Evolutionary conservation across 106 monocot species (phyloP).

Genomic region (Dendrobium officinale): DNA sequence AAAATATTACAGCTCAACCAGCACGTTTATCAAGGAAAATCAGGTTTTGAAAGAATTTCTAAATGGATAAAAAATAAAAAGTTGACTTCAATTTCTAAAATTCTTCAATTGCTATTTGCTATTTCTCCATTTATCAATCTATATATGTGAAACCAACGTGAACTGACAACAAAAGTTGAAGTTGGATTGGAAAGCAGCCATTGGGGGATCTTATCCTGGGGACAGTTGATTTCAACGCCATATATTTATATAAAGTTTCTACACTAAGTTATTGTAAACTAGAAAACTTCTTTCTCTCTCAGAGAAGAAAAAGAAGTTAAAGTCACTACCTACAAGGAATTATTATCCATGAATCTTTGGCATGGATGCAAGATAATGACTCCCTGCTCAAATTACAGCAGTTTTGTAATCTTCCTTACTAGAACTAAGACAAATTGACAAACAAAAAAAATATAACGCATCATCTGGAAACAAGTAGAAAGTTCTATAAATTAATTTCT

Average conservation of each 20-base stretch:
- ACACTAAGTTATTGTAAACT: not conserved
- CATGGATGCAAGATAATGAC: not conserved
- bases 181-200: not conserved
- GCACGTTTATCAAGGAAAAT: not conserved
- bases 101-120: not conserved
- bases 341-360: not conserved
- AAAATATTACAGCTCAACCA: not conserved
- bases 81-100: not conserved
- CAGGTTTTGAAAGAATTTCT: not conserved
- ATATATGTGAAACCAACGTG: not conserved
- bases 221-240: not conserved
- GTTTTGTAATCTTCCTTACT: not conserved
- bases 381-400: not conserved
- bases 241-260: not conserved
- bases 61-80: not conserved
- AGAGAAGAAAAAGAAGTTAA: not conserved
- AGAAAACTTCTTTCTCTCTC: not conserved
- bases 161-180: not conserved
- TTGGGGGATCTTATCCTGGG: not conserved
- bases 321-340: not conserved
- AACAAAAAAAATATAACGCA: not conserved
- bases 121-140: not conserved
- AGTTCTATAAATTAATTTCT: not conserved
- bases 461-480: not conserved
- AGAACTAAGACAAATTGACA: not conserved